These are phyloP conservation scores for Verticillium albo-atrum DNA, from an alignment of 2,329 filamentous ascomycete species.

Conservation along the genomic window DNA sequence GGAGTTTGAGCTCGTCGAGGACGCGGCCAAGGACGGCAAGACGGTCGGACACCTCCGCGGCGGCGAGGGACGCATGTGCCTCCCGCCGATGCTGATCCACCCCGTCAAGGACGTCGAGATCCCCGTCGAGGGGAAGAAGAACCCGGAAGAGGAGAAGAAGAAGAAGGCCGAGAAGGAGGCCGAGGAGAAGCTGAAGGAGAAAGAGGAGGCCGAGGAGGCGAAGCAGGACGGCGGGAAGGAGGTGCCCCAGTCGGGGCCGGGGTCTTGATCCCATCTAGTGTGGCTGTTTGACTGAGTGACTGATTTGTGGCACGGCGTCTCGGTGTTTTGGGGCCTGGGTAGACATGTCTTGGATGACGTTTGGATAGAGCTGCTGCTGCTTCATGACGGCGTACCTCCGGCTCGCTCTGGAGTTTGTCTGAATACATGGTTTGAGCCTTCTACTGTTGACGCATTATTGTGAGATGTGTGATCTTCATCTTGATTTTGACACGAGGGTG, in stretches of 20 bases:
- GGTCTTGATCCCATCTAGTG: neutral
- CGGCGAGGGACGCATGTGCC: conserved; percentile 82
- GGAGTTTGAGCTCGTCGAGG: conserved; percentile 62
- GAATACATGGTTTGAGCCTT: neutral
- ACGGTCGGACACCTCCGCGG: conserved; percentile 52
- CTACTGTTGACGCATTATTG: no score
- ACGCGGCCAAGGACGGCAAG: conserved; percentile 44
- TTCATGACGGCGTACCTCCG: neutral
- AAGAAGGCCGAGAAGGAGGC: conserved; percentile 29
- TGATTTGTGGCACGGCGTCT: neutral
- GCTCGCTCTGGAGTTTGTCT: neutral
- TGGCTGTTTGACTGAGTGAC: neutral
- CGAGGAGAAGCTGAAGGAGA: conserved; percentile 7
- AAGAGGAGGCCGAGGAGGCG: neutral
- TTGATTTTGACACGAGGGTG: no score
- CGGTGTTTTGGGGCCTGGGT: neutral
- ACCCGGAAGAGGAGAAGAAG: conserved; percentile 32
- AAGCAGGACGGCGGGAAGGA: conserved; percentile 9
- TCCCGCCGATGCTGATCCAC: conserved; percentile 85
- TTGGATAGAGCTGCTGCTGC: neutral
- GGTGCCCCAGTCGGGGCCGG: neutral
- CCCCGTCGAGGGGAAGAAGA: conserved; percentile 53
- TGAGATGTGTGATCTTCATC: neutral
- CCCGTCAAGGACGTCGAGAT: conserved; percentile 75
- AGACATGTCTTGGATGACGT: neutral